These are phyloP conservation scores for Umbelopsis isabellina DNA, from an alignment of 192 early-diverging fungal species.

Conservation along the genomic window DNA sequence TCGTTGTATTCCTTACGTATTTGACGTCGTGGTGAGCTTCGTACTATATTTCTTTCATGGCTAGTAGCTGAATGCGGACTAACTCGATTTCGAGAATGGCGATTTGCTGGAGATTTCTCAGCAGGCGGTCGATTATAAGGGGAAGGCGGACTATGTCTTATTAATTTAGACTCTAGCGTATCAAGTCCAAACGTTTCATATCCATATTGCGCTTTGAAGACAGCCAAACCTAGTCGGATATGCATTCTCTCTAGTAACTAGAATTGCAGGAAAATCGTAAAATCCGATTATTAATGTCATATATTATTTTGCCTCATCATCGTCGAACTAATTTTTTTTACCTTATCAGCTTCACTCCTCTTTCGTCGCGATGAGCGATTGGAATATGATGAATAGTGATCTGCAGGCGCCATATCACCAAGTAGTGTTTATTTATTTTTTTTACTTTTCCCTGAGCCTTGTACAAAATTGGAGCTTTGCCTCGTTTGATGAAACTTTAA, in stretches of 20 bases:
- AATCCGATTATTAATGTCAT: background rate
- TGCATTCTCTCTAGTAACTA: slow-evolving; percentile 16
- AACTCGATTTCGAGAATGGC: background rate
- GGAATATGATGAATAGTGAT: slow-evolving; percentile 12
- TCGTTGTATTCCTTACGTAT: slow-evolving; percentile 8
- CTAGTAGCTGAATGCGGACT: background rate
- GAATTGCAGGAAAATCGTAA: background rate
- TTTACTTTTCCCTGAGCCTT: background rate
- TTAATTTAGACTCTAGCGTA: slow-evolving; percentile 23
- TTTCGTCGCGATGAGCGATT: slow-evolving; percentile 6
- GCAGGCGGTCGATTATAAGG: background rate
- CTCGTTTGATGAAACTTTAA: slow-evolving; percentile 3
- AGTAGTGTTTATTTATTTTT: background rate
- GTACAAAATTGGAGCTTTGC: slow-evolving; percentile 12
- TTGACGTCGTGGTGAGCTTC: background rate
- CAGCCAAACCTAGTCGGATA: slow-evolving; percentile 12
- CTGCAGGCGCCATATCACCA: slow-evolving; percentile 8
- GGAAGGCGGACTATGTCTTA: slow-evolving; percentile 5
- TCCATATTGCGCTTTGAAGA: slow-evolving; percentile 20
- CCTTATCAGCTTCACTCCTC: slow-evolving; percentile 4
- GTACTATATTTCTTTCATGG: background rate
- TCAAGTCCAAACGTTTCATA: slow-evolving; percentile 17
- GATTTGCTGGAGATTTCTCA: background rate
- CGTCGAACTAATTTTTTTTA: background rate
- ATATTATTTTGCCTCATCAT: background rate